A percentile compares a stretch with the other conserved stretches of the same genome.
phyloP scores from a whole-genome alignment of 2,329 filamentous ascomycete genomes.

The Trichoderma sp. region DNA sequence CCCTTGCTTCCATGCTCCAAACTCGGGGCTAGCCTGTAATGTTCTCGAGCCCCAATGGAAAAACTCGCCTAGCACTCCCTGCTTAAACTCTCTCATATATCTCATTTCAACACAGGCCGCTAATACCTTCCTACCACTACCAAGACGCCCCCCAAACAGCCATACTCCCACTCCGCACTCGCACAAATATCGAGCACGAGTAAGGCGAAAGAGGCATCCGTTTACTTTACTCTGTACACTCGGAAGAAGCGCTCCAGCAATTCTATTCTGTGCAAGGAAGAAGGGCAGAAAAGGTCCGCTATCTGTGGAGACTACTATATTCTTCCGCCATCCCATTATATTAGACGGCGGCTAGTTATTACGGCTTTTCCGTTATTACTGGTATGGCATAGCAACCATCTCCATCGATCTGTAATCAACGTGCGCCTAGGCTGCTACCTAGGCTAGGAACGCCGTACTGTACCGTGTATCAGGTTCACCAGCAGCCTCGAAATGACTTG shows the following conservation, averaged over 20 bases:
- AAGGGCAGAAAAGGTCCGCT: not conserved
- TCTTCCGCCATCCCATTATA: not conserved
- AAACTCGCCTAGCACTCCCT: not conserved
- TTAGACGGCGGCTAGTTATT: not conserved
- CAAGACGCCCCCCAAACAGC: not conserved
- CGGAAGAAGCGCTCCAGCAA: not conserved
- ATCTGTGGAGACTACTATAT: not conserved
- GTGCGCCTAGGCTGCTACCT: not conserved
- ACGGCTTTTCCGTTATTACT: not conserved
- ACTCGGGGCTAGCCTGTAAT: not conserved
- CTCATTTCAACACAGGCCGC: not conserved
- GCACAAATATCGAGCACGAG: not conserved
- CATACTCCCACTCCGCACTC: not conserved
- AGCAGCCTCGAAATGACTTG: not conserved
- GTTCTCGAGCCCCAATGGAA: not conserved
- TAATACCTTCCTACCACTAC: not conserved
- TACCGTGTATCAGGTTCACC: not conserved
- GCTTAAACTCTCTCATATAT: not conserved
- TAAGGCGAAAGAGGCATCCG: not conserved
- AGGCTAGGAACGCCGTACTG: not conserved
- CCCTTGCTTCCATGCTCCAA: not conserved
- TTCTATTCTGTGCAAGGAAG: not conserved
- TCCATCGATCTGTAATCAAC: not conserved
- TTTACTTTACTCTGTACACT: not conserved
- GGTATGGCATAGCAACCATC: not conserved